Evolutionary conservation across 2,329 filamentous ascomycete species (phyloP).

Genomic region (Beauveria sp.): DNA sequence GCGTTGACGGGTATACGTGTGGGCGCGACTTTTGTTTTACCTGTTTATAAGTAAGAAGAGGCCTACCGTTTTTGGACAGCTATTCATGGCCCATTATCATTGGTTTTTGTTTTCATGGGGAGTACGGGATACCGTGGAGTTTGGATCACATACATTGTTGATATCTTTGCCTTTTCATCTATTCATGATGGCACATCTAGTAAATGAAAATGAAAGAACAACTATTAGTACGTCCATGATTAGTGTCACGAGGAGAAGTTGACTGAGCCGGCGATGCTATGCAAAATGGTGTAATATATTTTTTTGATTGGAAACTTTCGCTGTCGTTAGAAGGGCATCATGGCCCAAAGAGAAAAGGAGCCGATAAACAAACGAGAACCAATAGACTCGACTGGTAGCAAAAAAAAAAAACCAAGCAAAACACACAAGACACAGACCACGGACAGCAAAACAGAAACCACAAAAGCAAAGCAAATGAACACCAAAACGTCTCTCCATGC

Average conservation of each 20-base stretch:
- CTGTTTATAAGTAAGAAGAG: slow-evolving; percentile 32
- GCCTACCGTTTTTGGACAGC: neutral
- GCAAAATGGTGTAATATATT: slow-evolving; percentile 3
- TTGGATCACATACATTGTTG: slow-evolving; percentile 5
- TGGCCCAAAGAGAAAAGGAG: neutral
- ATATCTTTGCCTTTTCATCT: neutral
- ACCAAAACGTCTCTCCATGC: neutral
- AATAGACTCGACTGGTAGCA: neutral
- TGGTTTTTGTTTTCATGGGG: neutral
- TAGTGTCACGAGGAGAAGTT: neutral
- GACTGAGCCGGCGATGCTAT: neutral
- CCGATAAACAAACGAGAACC: neutral
- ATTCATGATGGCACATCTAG: neutral
- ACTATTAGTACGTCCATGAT: neutral
- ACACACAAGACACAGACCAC: neutral
- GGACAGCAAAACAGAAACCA: neutral
- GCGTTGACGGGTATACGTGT: slow-evolving; percentile 48
- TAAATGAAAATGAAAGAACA: neutral
- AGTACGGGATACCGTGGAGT: neutral
- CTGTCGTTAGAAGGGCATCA: slow-evolving; percentile 1
- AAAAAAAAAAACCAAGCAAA: neutral
- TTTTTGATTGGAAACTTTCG: slow-evolving; percentile 5
- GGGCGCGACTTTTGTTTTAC: slow-evolving; percentile 53
- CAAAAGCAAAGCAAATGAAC: neutral
- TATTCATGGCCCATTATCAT: neutral